Evolutionary conservation across 257 asterid species (phyloP), one percentile per base, ranked within the genome.

Genomic region (Lithospermum erythrorhizon): DNA sequence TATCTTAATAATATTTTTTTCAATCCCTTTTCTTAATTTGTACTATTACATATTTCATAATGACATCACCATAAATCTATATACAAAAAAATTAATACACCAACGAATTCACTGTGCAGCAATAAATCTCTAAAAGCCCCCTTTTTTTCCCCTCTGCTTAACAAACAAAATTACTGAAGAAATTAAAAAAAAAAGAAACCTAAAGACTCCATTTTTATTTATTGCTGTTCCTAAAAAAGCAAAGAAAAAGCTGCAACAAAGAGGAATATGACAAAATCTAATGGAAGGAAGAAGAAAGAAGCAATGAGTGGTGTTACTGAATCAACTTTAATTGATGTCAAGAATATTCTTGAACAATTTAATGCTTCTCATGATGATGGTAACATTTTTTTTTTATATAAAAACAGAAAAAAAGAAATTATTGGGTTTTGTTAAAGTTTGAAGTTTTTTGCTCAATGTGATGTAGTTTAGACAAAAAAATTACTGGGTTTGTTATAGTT

Each of bases 301-400:
- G 56, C 35, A 22, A 57, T 0, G 3, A 20, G 45, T 10, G 45
- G 32, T 18, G 62, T 74, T 62, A 19, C 78, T 6, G 86, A 87
- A 71, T 58, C 83, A 53, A 69, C 72, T 45, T 79, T 84, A 68
- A 80, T 82, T 77, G 75, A 74, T 32, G 57, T 83, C 48, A 21
- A 80, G 6, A 67, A 69, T 35, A 67, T 74, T 75, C 87, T 87
- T n/a, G 83, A 83, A 52, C 66, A 75, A 59, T 85, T 87, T 58
- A 69, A 61, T 16, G 62, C 29, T n/a, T 85, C 96, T 30, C 61
- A 73, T 21, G 86, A 73, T 17, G 70, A 68, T 54, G 91, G 96
- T 87, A 58, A 70, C 58, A 55, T 8, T 25, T 35, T 53, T 4
- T 27, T 22, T 25, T 45, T 21, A 49, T 47, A n/a, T 55, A 53